Conservation (phyloP, 257 asterid species). For the Catharanthus roseus region DNA sequence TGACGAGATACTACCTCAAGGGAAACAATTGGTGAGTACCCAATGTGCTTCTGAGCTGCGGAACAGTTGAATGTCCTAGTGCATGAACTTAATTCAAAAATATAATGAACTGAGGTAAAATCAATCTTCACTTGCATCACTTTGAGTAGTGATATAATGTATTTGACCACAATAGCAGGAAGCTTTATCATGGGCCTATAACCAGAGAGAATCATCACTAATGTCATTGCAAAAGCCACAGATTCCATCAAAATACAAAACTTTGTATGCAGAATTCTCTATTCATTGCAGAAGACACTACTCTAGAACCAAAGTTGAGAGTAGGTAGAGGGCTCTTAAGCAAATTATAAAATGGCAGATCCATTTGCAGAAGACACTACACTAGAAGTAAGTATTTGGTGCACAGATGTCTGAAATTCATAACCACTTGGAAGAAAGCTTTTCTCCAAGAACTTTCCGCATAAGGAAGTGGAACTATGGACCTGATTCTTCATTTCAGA, state of each 20-base stretch:
- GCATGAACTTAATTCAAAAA: constrained; percentile 49
- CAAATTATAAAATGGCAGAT: not conserved
- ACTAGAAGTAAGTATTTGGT: not conserved
- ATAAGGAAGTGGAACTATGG: not conserved
- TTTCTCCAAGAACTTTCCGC: not conserved
- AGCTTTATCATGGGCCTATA: constrained; percentile 64
- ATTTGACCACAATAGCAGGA: constrained; percentile 43
- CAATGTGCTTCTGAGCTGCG: constrained; percentile 61
- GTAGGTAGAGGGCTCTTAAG: not conserved
- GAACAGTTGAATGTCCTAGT: constrained; percentile 71
- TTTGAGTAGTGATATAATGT: constrained; percentile 34
- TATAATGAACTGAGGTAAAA: constrained; percentile 30
- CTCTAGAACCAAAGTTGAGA: not conserved
- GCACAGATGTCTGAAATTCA: not conserved
- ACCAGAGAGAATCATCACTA: constrained; percentile 14
- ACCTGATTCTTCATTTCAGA: not conserved
- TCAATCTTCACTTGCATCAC: constrained; percentile 38
- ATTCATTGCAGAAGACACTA: constrained; percentile 5
- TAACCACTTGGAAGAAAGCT: not conserved
- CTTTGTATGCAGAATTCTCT: not conserved
- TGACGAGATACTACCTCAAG: constrained; percentile 40
- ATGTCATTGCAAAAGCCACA: not conserved
- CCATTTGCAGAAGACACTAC: no score
- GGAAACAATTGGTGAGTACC: constrained; percentile 69
- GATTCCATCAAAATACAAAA: not conserved